These are phyloP conservation scores for Boletus speciosus DNA, from an alignment of 768 basidiomycete genomes.

Conservation along the genomic window DNA sequence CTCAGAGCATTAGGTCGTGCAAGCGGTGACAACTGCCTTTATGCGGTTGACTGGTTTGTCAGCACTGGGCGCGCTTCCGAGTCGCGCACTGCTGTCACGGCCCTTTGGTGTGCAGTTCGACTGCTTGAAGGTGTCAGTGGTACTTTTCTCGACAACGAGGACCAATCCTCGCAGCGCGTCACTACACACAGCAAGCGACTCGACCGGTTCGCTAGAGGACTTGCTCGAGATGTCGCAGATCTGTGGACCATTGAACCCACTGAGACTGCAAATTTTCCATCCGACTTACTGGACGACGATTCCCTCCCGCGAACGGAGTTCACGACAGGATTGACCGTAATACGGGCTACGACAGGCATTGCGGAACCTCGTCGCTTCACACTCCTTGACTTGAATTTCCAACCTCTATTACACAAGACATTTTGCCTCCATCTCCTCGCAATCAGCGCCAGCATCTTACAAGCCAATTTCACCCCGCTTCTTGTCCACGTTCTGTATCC, in stretches of 20 bases:
- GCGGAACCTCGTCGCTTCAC: constrained; percentile 32
- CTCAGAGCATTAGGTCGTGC: constrained; percentile 68
- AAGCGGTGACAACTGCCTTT: constrained; percentile 65
- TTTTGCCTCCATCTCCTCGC: constrained; percentile 75
- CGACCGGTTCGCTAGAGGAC: constrained; percentile 59
- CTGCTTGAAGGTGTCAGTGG: constrained; percentile 70
- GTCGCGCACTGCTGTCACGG: constrained; percentile 52
- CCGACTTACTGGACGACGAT: constrained; percentile 26
- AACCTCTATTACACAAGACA: constrained; percentile 65
- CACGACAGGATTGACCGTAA: constrained; percentile 57
- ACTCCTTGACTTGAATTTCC: constrained; percentile 32
- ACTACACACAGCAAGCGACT: constrained; percentile 43
- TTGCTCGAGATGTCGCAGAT: constrained; percentile 63
- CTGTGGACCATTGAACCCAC: constrained; percentile 58
- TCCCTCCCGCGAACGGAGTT: constrained; percentile 53
- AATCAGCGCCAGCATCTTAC: constrained; percentile 65
- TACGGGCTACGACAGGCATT: constrained; percentile 59
- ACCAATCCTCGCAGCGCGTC: constrained; percentile 1
- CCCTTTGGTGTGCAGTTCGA: constrained; percentile 80
- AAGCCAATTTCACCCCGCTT: constrained; percentile 64
- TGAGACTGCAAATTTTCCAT: constrained; percentile 21
- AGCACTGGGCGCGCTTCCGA: constrained; percentile 46
- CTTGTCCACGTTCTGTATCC: constrained; percentile 84
- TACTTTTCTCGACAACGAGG: constrained; percentile 38
- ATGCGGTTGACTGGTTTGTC: constrained; percentile 81